Conservation (phyloP, 1,284 basidiomycete genomes). For the Pascua guehoae region DNA sequence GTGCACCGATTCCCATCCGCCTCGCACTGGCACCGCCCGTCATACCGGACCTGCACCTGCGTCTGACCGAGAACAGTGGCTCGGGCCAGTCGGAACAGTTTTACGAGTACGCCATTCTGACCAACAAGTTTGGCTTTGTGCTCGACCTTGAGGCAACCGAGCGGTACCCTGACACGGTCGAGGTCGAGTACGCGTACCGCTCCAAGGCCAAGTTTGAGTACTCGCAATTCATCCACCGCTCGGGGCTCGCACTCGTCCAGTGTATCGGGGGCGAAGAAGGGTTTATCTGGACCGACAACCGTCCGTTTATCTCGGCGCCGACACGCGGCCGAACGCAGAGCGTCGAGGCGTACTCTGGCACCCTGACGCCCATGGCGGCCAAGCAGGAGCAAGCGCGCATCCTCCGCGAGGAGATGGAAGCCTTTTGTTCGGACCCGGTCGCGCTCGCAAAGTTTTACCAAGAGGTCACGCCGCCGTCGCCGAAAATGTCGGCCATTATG, state of each 20-base stretch:
- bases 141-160: conserved; percentile 77
- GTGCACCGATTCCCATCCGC: conserved; percentile 76
- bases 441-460: conserved; percentile 66
- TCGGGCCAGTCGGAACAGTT: conserved; percentile 61
- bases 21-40: conserved; percentile 69
- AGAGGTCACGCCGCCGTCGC: conserved; percentile 57
- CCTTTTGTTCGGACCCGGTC: conserved; percentile 63
- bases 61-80: conserved; percentile 54
- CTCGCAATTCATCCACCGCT: conserved; percentile 83
- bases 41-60: conserved; percentile 64
- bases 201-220: conserved; percentile 63
- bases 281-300: conserved; percentile 81
- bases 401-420: conserved; percentile 57
- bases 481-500: not conserved
- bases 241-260: conserved; percentile 81
- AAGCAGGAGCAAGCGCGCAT: conserved; percentile 40
- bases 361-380: conserved; percentile 21
- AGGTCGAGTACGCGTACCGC: conserved; percentile 86
- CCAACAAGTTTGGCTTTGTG: conserved; percentile 69
- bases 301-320: conserved; percentile 55
- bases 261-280: conserved; percentile 72
- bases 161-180: conserved; percentile 70
- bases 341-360: conserved; percentile 18
- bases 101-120: conserved; percentile 76
- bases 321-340: conserved; percentile 19